phyloP scores from a whole-genome alignment of 1,284 basidiomycete genomes.

The Fomitopsis pinicola region DNA sequence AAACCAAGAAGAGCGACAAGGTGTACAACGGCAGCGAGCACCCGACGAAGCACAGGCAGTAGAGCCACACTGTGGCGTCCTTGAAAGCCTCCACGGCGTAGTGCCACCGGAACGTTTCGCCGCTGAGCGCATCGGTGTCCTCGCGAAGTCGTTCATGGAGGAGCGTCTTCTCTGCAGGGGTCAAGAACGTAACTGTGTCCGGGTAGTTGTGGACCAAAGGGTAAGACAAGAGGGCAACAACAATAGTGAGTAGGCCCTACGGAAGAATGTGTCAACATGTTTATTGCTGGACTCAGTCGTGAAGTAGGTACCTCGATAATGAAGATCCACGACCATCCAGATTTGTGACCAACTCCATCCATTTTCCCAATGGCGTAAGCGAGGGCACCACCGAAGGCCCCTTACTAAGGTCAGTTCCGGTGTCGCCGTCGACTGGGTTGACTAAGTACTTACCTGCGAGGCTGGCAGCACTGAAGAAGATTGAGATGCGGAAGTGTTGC shows the following conservation, averaged over 20 bases:
- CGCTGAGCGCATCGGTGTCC: slow-evolving; percentile 17
- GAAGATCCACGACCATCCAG: slow-evolving; percentile 63
- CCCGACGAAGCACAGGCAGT: slow-evolving; percentile 62
- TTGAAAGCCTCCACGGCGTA: slow-evolving; percentile 19
- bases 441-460: slow-evolving; percentile 38
- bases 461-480: slow-evolving; percentile 53
- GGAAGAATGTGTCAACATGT: slow-evolving; percentile 56
- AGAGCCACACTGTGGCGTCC: slow-evolving; percentile 41
- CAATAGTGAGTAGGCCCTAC: slow-evolving; percentile 37
- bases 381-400: slow-evolving; percentile 37
- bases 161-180: slow-evolving; percentile 24
- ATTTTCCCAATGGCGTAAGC: slow-evolving; percentile 54
- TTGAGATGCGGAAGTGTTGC: slow-evolving; percentile 23
- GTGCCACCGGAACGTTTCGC: slow-evolving; percentile 20
- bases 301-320: slow-evolving; percentile 36
- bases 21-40: slow-evolving; percentile 55
- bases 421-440: neutral
- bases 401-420: slow-evolving; percentile 10
- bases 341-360: slow-evolving; percentile 40
- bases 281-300: slow-evolving; percentile 36
- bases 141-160: slow-evolving; percentile 28
- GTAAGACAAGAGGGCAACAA: slow-evolving; percentile 31
- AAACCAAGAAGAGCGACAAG: slow-evolving; percentile 11
- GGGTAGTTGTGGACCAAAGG: slow-evolving; percentile 36
- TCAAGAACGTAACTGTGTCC: slow-evolving; percentile 27